Evolutionary conservation across 2,329 filamentous ascomycete species (phyloP).

Genomic region (Chaetomium strumarium): DNA sequence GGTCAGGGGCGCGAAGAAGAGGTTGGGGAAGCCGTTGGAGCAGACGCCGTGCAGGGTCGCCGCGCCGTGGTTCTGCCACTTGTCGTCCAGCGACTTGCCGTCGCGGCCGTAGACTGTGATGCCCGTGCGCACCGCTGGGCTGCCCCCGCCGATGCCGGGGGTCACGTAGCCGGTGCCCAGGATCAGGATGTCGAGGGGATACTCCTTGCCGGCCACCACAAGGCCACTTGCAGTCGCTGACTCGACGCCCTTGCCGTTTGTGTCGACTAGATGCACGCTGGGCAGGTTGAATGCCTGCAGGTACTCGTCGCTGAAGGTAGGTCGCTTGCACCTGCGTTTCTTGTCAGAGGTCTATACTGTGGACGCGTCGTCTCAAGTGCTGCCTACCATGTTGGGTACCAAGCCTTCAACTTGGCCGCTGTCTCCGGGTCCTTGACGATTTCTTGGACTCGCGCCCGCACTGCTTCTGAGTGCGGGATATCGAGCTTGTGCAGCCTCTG

Average conservation of each 20-base stretch:
- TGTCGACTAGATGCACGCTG: constrained; percentile 57
- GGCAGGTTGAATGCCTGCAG: constrained; percentile 52
- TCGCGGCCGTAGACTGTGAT: constrained; percentile 38
- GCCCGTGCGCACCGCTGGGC: constrained; percentile 17
- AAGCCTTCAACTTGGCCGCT: constrained; percentile 49
- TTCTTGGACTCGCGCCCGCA: constrained; percentile 42
- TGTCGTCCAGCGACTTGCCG: constrained; percentile 39
- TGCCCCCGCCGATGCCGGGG: constrained; percentile 25
- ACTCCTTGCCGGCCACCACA: constrained; percentile 41
- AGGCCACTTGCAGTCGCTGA: constrained; percentile 41
- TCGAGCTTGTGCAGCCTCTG: constrained; percentile 37
- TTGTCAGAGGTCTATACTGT: background rate
- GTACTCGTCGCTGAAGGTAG: constrained; percentile 56
- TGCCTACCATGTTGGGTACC: constrained; percentile 48
- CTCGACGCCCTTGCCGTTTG: constrained; percentile 46
- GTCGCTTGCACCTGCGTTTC: constrained; percentile 49
- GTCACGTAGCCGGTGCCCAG: constrained; percentile 35
- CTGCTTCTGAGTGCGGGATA: constrained; percentile 34
- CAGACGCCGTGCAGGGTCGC: constrained; percentile 48
- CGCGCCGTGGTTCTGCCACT: constrained; percentile 37
- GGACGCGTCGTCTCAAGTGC: background rate
- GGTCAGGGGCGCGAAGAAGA: constrained; percentile 42
- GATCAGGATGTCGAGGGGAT: constrained; percentile 35
- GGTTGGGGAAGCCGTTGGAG: constrained; percentile 47
- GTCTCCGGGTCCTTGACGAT: constrained; percentile 48